phyloP scores from a whole-genome alignment of 2,329 filamentous ascomycete species.

The Ophiocordyceps camponoti-floridani region DNA sequence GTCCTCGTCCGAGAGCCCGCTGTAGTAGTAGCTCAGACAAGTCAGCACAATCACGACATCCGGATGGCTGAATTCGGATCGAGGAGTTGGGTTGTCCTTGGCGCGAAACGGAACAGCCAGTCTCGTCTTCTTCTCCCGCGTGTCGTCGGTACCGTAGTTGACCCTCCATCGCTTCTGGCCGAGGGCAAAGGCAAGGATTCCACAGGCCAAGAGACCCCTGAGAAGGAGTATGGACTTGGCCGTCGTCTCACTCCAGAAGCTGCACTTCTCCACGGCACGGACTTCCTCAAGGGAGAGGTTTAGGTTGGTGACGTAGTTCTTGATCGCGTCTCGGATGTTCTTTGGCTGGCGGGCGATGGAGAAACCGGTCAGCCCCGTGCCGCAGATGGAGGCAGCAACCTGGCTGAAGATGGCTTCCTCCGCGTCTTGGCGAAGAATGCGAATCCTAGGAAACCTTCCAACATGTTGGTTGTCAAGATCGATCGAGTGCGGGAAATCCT shows the following conservation, averaged over 20 bases:
- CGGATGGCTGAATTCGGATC: conserved; percentile 44
- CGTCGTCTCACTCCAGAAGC: conserved; percentile 17
- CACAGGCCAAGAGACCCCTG: conserved; percentile 35
- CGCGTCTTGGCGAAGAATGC: conserved; percentile 10
- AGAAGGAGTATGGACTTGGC: conserved; percentile 24
- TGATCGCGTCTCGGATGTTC: conserved; percentile 13
- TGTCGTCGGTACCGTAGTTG: conserved; percentile 37
- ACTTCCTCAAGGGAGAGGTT: conserved; percentile 13
- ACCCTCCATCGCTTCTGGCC: conserved; percentile 44
- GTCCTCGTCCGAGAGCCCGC: conserved; percentile 31
- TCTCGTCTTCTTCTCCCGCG: conserved; percentile 16
- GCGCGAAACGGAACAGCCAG: conserved; percentile 42
- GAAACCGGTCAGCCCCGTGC: conserved; percentile 20
- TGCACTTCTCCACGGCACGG: conserved; percentile 13
- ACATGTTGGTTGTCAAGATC: conserved; percentile 21
- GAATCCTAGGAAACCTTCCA: conserved; percentile 26
- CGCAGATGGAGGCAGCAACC: conserved; percentile 10
- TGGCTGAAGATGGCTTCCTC: background rate
- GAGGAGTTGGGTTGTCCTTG: conserved; percentile 35
- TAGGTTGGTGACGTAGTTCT: conserved; percentile 23
- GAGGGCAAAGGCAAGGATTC: conserved; percentile 35
- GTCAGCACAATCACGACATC: conserved; percentile 40
- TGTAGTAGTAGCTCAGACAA: conserved; percentile 35
- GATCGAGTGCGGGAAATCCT: conserved; percentile 11
- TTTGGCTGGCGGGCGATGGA: conserved; percentile 19